Percentiles rank a stretch among this genome's conserved stretches.
phyloP scores from a whole-genome alignment of 495 filamentous ascomycete genomes.

The Geopyxis carbonaria region DNA sequence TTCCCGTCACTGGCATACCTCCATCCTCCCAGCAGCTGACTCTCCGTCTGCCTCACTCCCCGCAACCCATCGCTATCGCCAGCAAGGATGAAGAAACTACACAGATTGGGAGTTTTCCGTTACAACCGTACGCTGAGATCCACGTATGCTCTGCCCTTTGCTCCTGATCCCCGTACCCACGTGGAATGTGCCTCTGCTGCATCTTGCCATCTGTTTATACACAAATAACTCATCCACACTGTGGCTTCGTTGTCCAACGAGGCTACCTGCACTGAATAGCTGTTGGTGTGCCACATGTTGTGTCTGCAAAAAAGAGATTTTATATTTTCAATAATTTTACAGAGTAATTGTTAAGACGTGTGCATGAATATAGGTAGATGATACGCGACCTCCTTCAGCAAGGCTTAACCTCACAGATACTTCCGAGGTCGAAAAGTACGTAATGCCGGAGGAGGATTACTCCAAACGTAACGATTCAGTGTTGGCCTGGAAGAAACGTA shows the following conservation, averaged over 20 bases:
- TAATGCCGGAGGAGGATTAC: slow-evolving; percentile 65
- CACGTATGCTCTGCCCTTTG: slow-evolving; percentile 39
- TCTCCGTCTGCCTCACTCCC: slow-evolving; percentile 40
- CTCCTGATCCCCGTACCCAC: slow-evolving; percentile 8
- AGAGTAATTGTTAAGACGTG: too few species aligned
- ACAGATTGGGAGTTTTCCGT: slow-evolving; percentile 41
- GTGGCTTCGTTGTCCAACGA: too few species aligned
- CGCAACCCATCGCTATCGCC: slow-evolving; percentile 38
- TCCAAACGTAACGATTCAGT: slow-evolving; percentile 70
- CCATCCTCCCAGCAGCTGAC: slow-evolving; percentile 58
- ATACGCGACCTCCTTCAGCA: slow-evolving; percentile 54
- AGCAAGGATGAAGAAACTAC: slow-evolving; percentile 51
- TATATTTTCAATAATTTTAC: too few species aligned
- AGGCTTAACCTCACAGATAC: slow-evolving; percentile 62
- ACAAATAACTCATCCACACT: too few species aligned
- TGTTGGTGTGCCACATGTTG: too few species aligned
- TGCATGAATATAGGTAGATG: slow-evolving; percentile 56
- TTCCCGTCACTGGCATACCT: slow-evolving; percentile 84
- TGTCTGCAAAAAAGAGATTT: too few species aligned
- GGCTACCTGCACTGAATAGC: too few species aligned
- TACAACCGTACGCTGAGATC: slow-evolving; percentile 58
- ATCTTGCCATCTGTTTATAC: too few species aligned
- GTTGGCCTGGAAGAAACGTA: slow-evolving; percentile 77
- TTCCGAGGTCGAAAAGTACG: slow-evolving; percentile 69
- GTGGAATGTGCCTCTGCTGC: neutral